phyloP scores from a whole-genome alignment of 192 early-diverging fungal genomes.

The Linnemannia zychae region DNA sequence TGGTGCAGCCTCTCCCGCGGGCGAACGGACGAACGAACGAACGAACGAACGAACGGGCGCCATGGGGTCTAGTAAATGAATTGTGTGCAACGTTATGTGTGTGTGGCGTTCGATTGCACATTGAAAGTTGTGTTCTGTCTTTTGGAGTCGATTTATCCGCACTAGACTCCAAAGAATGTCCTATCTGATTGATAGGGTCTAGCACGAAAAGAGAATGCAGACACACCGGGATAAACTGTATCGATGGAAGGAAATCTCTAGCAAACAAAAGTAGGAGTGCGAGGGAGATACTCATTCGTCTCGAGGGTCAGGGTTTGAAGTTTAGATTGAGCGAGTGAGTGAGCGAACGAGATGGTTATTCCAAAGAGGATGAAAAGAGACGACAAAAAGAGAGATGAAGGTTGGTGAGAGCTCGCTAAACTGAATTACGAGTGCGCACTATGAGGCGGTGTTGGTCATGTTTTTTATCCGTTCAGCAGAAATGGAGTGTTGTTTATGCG shows the following conservation, averaged over 20 bases:
- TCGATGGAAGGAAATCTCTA: background rate
- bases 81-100: background rate
- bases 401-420: background rate
- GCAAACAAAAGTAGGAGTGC: background rate
- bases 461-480: background rate
- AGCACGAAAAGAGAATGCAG: background rate
- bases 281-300: too few species aligned
- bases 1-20: background rate
- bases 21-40: background rate
- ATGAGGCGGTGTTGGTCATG: background rate
- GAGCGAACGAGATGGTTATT: too few species aligned
- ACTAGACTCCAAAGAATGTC: background rate
- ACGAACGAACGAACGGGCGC: background rate
- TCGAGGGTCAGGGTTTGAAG: too few species aligned
- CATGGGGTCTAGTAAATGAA: background rate
- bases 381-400: background rate
- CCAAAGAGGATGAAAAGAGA: too few species aligned
- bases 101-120: background rate
- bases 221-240: background rate
- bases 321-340: too few species aligned
- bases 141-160: background rate
- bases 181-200: too few species aligned
- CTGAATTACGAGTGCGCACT: background rate
- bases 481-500: background rate
- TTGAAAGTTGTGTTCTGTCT: background rate